A percentile compares a stretch with the other conserved stretches of the same genome.
These are phyloP conservation scores for Pichia pseudocactophila DNA, from an alignment of 805 yeast species.

Conservation along the genomic window DNA sequence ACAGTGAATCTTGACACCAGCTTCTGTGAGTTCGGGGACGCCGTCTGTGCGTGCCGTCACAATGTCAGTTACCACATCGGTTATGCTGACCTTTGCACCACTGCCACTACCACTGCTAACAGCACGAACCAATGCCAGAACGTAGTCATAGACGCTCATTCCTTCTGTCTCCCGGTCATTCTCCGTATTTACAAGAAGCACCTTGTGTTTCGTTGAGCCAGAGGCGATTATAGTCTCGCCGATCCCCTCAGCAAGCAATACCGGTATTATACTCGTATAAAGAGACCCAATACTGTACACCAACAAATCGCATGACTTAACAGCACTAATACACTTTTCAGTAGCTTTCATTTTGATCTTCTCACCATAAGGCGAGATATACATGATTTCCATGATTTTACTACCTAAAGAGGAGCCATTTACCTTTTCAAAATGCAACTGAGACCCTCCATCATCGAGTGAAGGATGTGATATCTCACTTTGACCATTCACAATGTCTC, in stretches of 20 bases:
- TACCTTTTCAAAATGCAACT: slow-evolving; percentile 17
- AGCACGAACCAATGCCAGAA: slow-evolving; percentile 18
- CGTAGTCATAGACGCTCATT: slow-evolving; percentile 50
- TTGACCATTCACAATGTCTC: slow-evolving; percentile 76
- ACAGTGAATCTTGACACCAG: too few relatives aligned
- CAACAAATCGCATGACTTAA: slow-evolving; percentile 44
- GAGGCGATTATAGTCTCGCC: slow-evolving; percentile 45
- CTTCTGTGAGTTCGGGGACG: too few relatives aligned
- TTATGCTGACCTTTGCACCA: background rate
- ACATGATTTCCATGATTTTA: slow-evolving; percentile 64
- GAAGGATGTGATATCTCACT: slow-evolving; percentile 90
- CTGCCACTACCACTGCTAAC: background rate
- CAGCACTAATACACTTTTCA: slow-evolving; percentile 43
- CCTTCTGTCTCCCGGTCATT: slow-evolving; percentile 75
- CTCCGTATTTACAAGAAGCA: slow-evolving; percentile 65
- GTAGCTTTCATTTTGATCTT: slow-evolving; percentile 75
- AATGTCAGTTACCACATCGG: background rate
- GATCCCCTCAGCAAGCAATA: slow-evolving; percentile 62
- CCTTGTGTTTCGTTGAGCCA: slow-evolving; percentile 31
- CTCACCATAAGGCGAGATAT: slow-evolving; percentile 81
- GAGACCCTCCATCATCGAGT: background rate
- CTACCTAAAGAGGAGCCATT: slow-evolving; percentile 56
- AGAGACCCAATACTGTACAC: slow-evolving; percentile 81
- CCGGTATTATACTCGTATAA: slow-evolving; percentile 81
- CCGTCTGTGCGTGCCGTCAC: background rate